phyloP scores from a whole-genome alignment of 805 yeast species.

The Monosporozyma siamensis region DNA sequence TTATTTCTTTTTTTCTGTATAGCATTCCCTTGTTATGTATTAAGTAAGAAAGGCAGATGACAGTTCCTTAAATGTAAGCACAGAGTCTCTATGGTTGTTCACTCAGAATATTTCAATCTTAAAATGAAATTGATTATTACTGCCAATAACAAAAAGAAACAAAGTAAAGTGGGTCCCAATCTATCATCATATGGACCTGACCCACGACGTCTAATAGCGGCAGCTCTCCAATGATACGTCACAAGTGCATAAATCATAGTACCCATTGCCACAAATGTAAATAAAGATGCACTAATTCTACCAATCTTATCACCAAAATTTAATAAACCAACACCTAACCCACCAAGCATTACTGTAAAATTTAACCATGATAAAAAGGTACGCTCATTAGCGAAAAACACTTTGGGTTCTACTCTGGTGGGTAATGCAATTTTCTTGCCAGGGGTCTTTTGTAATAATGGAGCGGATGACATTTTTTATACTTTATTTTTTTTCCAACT shows the following conservation, averaged over 20 bases:
- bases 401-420: conserved; percentile 97
- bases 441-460: conserved; percentile 62
- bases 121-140: conserved; percentile 87
- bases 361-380: conserved; percentile 97
- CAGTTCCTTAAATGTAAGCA: too few species aligned
- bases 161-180: conserved; percentile 95
- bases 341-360: conserved; percentile 96
- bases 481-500: neutral
- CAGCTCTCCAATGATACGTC: conserved; percentile 99
- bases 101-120: conserved; percentile 35
- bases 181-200: conserved; percentile 99
- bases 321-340: conserved; percentile 88
- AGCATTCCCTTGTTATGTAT: too few species aligned
- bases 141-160: conserved; percentile 86
- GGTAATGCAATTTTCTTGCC: conserved; percentile 95
- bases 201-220: conserved; percentile 95
- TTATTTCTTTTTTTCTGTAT: too few species aligned
- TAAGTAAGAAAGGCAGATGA: too few species aligned
- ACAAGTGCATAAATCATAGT: conserved; percentile 93
- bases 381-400: conserved; percentile 97
- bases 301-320: conserved; percentile 95
- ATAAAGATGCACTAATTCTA: conserved; percentile 83
- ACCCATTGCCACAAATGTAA: conserved; percentile 94
- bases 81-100: too few species aligned
- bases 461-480: conserved; percentile 47